Evolutionary conservation across 106 monocot genomes (phyloP).

Genomic region (Vanilla planifolia): DNA sequence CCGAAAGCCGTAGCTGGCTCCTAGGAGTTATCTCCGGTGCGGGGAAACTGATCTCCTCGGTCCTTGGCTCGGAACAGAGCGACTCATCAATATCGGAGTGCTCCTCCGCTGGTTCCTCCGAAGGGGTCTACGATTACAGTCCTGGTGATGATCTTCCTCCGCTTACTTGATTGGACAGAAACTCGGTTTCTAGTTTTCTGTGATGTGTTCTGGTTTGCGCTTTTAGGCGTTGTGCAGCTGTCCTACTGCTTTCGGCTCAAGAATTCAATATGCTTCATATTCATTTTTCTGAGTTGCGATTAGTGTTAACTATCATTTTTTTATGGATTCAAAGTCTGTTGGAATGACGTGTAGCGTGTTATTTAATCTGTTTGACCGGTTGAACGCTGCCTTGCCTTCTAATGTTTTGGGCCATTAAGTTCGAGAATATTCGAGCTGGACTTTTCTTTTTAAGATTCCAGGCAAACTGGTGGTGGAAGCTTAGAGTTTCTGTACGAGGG

Average conservation of each 20-base stretch:
- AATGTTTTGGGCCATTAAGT: too few relatives aligned
- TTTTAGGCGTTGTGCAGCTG: background rate
- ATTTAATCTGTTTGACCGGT: too few relatives aligned
- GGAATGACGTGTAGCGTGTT: too few relatives aligned
- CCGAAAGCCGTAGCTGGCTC: conserved; percentile 31
- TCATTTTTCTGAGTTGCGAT: background rate
- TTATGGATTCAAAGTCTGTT: too few relatives aligned
- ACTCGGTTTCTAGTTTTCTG: background rate
- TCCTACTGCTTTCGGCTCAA: background rate
- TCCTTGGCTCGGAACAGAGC: conserved; percentile 27
- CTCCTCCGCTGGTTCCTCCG: conserved; percentile 9
- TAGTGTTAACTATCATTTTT: too few relatives aligned
- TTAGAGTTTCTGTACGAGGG: too few relatives aligned
- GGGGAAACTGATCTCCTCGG: conserved; percentile 54
- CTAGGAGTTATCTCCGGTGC: conserved; percentile 42
- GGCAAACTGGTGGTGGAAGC: too few relatives aligned
- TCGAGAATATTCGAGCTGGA: too few relatives aligned
- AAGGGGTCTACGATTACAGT: background rate
- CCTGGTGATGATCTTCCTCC: background rate
- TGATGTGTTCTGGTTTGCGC: too few relatives aligned
- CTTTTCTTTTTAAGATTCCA: too few relatives aligned
- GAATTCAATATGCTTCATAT: background rate
- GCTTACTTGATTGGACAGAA: too few relatives aligned
- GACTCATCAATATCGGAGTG: conserved; percentile 11
- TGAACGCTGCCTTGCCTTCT: too few relatives aligned